Evolutionary conservation across 495 filamentous ascomycete genomes (phyloP).

Genomic region (Tetracladium marchalianum): DNA sequence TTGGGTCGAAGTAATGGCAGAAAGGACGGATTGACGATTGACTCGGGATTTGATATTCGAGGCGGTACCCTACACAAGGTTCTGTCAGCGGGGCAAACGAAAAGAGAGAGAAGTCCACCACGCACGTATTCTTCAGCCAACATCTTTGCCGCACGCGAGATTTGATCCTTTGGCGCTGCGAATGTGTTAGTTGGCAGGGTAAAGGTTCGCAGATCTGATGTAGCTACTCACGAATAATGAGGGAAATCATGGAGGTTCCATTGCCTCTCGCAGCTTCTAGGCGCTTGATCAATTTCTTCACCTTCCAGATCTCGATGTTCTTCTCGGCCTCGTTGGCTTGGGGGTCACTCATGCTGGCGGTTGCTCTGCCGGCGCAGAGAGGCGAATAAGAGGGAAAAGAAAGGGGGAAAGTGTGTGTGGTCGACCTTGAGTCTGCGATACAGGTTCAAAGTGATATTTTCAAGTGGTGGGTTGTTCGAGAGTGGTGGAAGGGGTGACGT

Average conservation of each 20-base stretch:
- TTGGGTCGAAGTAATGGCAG: conserved; percentile 97
- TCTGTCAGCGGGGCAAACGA: conserved; percentile 14
- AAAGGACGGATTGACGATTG: conserved; percentile 93
- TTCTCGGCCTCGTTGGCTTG: conserved; percentile 92
- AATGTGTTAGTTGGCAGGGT: conserved; percentile 7
- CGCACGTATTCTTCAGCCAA: conserved; percentile 99
- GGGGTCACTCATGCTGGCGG: conserved; percentile 75
- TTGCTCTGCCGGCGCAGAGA: not conserved
- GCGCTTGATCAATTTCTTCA: conserved; percentile 97
- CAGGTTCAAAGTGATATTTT: no score
- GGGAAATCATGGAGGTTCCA: conserved; percentile 96
- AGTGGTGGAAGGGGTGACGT: no score
- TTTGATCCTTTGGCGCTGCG: conserved; percentile 90
- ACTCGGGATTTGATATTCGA: conserved; percentile 99
- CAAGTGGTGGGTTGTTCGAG: no score
- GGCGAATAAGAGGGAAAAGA: no score
- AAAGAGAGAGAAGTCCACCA: conserved; percentile 7
- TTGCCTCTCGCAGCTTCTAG: conserved; percentile 89
- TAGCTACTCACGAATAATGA: conserved; percentile 80
- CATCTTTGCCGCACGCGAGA: conserved; percentile 96
- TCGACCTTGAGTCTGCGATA: no score
- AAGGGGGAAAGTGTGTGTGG: no score
- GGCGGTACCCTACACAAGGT: conserved; percentile 64
- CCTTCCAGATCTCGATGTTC: conserved; percentile 80
- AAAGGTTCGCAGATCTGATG: not conserved